Evolutionary conservation across 257 asterid species (phyloP).

Genomic region (Solanum etuberosum): DNA sequence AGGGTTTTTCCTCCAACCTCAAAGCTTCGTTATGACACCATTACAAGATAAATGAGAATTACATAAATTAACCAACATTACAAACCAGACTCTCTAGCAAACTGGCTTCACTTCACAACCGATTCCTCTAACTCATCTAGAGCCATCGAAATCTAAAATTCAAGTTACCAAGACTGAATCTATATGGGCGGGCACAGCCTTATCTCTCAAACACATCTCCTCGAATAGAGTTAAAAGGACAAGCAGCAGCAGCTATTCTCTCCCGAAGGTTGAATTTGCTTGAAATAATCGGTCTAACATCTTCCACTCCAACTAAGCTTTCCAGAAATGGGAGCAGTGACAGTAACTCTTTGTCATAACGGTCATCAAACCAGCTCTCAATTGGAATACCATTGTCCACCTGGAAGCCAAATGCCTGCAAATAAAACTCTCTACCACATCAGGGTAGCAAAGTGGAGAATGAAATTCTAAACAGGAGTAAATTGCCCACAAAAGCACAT

Average conservation of each 20-base stretch:
- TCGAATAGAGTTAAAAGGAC: slow-evolving; percentile 33
- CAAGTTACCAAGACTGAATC: slow-evolving; percentile 1
- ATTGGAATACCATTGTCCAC: slow-evolving; percentile 97
- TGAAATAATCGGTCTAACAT: slow-evolving; percentile 78
- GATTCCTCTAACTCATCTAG: not conserved
- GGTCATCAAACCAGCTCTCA: slow-evolving; percentile 95
- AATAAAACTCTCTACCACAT: not conserved
- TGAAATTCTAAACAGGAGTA: not conserved
- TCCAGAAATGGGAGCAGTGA: slow-evolving; percentile 72
- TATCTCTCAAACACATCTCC: slow-evolving; percentile 36
- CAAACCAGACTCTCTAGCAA: not conserved
- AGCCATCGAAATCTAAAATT: not conserved
- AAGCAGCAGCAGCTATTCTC: slow-evolving; percentile 64
- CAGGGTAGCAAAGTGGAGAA: not conserved
- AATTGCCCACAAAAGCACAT: not conserved
- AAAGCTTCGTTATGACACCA: not conserved
- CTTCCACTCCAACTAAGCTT: slow-evolving; percentile 69
- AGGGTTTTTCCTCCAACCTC: not conserved
- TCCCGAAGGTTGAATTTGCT: slow-evolving; percentile 57
- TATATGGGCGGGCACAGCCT: not conserved
- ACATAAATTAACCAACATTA: not conserved
- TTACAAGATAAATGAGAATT: not conserved
- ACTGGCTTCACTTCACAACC: not conserved
- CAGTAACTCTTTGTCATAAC: slow-evolving; percentile 54
- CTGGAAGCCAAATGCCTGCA: slow-evolving; percentile 96